phyloP scores from a whole-genome alignment of 1,139 yeast genomes.

The Kodamaea derodonti region DNA sequence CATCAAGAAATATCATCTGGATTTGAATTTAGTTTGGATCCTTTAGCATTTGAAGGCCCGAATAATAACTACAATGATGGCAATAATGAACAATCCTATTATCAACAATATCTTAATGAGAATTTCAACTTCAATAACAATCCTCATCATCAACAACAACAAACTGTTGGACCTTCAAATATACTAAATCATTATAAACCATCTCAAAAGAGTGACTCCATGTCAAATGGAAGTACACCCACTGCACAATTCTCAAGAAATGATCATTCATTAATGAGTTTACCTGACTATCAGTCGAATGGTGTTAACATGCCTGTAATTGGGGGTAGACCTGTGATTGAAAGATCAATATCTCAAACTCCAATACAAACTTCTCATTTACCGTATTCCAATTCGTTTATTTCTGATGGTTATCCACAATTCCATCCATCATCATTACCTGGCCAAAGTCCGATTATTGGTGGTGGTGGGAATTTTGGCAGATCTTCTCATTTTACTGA shows the following conservation, averaged over 20 bases:
- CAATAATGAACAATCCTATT: constrained; percentile 3
- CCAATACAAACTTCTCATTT: constrained; percentile 8
- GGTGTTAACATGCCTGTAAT: constrained; percentile 6
- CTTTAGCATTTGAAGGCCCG: constrained; percentile 35
- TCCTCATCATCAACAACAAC: not conserved
- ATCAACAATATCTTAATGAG: constrained; percentile 6
- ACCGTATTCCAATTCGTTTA: not conserved
- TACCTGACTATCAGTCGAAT: constrained; percentile 17
- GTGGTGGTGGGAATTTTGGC: not conserved
- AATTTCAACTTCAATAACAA: constrained; percentile 2
- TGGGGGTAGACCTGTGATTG: constrained; percentile 10
- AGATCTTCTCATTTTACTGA: constrained; percentile 3
- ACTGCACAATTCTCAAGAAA: constrained; percentile 15
- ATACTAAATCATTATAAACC: constrained; percentile 4
- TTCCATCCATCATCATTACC: constrained; percentile 10
- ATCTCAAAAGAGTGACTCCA: constrained; percentile 7
- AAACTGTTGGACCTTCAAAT: constrained; percentile 10
- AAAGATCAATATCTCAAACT: constrained; percentile 15
- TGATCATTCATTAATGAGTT: constrained; percentile 22
- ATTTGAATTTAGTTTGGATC: constrained; percentile 30
- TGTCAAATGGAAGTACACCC: constrained; percentile 12
- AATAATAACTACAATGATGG: constrained; percentile 16
- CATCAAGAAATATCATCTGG: constrained; percentile 9
- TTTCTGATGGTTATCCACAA: constrained; percentile 3
- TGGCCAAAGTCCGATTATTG: constrained; percentile 8